A percentile compares a stretch with the other conserved stretches of the same genome.
Evolutionary conservation across 2,329 filamentous ascomycete species (phyloP).

Genomic region (Colletotrichum spaethianum): DNA sequence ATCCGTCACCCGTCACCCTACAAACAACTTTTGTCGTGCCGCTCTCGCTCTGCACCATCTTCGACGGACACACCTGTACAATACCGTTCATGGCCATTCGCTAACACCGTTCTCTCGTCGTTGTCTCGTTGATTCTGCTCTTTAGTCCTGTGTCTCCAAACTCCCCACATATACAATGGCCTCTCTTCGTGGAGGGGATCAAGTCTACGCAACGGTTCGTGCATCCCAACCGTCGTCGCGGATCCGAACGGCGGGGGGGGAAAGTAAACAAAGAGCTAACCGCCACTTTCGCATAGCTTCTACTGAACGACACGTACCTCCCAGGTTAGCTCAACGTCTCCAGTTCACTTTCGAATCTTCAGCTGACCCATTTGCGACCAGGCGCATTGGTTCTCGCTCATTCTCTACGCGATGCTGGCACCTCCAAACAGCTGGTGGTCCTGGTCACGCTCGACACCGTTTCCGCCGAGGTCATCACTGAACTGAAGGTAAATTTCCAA

Average conservation of each 20-base stretch:
- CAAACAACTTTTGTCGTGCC: conserved; percentile 28
- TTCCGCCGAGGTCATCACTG: conserved; percentile 79
- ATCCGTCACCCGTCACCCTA: not conserved
- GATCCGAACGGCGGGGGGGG: not conserved
- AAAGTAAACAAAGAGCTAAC: conserved; percentile 44
- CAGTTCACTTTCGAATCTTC: conserved; percentile 40
- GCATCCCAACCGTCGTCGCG: conserved; percentile 25
- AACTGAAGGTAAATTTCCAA: conserved; percentile 76
- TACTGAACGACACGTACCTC: conserved; percentile 92
- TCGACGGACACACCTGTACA: conserved; percentile 13
- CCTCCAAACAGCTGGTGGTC: conserved; percentile 86
- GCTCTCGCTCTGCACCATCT: conserved; percentile 22
- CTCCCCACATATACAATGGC: conserved; percentile 52
- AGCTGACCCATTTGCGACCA: conserved; percentile 53
- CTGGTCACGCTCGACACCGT: conserved; percentile 87
- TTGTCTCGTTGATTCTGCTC: conserved; percentile 33
- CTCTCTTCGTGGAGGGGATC: conserved; percentile 56
- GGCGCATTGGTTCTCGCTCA: conserved; percentile 95
- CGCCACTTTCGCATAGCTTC: conserved; percentile 72
- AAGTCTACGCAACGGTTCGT: conserved; percentile 72
- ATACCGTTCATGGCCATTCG: conserved; percentile 36
- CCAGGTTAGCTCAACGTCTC: conserved; percentile 75
- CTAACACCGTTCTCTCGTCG: conserved; percentile 17
- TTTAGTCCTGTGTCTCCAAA: conserved; percentile 40
- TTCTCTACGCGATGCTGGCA: conserved; percentile 91